Evolutionary conservation across 352 stramenopile genomes (phyloP), one percentile per base, ranked within the genome.

Genomic region (Pythium dissotocum): DNA sequence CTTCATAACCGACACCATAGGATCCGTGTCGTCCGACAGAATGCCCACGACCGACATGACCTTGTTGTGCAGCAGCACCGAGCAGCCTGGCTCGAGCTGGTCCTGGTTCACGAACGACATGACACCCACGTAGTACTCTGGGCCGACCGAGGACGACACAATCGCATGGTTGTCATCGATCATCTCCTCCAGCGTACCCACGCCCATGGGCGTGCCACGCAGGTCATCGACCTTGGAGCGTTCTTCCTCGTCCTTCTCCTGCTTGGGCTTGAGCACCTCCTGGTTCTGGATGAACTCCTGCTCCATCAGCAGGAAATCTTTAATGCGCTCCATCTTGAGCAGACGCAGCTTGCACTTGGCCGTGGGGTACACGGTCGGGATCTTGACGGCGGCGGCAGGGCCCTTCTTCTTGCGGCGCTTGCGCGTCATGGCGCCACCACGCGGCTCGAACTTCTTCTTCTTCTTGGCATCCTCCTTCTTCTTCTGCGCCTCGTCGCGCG

Each of bases 111-210:
- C 98, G 75, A 99, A 99, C 26, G 93, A 99, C 77, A 99, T 94
- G 76, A 99, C 98, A 72, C 98, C 98, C 44, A 99, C 98, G 68
- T 99, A 99, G 77, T 99, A 99, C 80, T 99, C 98, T 2, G 98
- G 97, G 0, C 98, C 98, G 36, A 99, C 97, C 35, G 85, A 98
- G 13, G 94, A 98, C 36, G 92, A 98, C 33, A 99, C 98, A 76
- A 99, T 99, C 30, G 97, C 97, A 81, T 99, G 98, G 81, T 99
- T 99, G 80, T 99, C 98, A 81, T 99, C 98, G 73, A 99, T 99
- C 80, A 99, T 98, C 83, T 99, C 98, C 77, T 99, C 98, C 9
- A 99, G 84, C 40, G 94, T 99, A 57, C 98, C 98, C 33, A 99
- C 97, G 48, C 90, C 93, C 80, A 99, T 97, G 51, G 98, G 98